Evolutionary conservation across 108 stramenopile species (phyloP).

Genomic region (Schizochytrium sp.): DNA sequence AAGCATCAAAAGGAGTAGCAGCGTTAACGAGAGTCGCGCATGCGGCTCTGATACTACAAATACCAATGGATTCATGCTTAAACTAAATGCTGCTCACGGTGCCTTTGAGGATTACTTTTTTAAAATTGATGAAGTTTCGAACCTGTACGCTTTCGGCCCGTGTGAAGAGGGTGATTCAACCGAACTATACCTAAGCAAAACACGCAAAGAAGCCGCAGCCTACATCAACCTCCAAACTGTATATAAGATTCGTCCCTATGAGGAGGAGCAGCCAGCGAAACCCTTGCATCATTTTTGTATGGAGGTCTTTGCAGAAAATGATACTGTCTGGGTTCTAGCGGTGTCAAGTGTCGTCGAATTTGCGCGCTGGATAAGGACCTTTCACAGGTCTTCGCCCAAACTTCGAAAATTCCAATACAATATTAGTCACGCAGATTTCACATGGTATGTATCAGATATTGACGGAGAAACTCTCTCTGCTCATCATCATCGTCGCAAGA

Average conservation of each 20-base stretch:
- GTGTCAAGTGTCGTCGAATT: constrained; percentile 39
- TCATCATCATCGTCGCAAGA: too few relatives aligned
- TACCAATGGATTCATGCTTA: not conserved
- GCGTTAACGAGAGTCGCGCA: not conserved
- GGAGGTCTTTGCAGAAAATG: not conserved
- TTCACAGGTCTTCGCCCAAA: not conserved
- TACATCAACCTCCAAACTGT: not conserved
- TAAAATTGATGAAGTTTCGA: not conserved
- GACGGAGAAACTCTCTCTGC: not conserved
- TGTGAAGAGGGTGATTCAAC: not conserved
- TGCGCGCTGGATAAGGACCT: constrained; percentile 25
- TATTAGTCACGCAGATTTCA: constrained; percentile 44
- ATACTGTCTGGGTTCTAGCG: constrained; percentile 9
- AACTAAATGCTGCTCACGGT: not conserved
- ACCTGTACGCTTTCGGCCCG: constrained; percentile 10
- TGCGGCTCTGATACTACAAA: not conserved
- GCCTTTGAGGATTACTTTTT: constrained; percentile 4
- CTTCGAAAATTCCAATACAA: constrained; percentile 6
- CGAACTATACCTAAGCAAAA: not conserved
- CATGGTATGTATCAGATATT: not conserved
- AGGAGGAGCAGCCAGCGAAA: not conserved
- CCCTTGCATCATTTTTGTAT: constrained; percentile 7
- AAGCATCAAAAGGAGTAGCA: not conserved
- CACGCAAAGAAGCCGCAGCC: not conserved
- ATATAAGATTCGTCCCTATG: constrained; percentile 12